These are phyloP conservation scores for Colletotrichum sp. DNA, from an alignment of 2,329 filamentous ascomycete genomes.

Conservation along the genomic window DNA sequence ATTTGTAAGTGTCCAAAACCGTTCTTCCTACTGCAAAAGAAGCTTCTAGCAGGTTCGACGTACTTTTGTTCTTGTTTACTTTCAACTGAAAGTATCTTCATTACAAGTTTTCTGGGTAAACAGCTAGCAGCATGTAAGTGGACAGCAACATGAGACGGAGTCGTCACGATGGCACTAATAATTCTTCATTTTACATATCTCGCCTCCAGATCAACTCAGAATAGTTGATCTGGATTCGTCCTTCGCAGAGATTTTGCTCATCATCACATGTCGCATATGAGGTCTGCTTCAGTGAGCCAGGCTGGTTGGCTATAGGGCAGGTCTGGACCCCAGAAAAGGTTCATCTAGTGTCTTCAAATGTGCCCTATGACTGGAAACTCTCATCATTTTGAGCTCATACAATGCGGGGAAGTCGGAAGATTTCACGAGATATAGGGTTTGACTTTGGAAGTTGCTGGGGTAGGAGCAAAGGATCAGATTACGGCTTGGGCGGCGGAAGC, in stretches of 20 bases:
- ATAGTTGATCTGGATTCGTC: not conserved
- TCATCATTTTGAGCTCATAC: fast-evolving
- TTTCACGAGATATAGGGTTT: not conserved
- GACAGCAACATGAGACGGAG: not conserved
- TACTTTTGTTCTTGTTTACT: not conserved
- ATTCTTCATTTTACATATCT: not conserved
- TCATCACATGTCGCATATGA: not conserved
- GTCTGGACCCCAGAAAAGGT: not conserved
- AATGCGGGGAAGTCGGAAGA: not conserved
- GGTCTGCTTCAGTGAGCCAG: not conserved
- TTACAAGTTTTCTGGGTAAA: not conserved
- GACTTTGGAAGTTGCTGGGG: not conserved
- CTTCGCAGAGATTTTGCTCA: not conserved
- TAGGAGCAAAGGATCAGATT: not conserved
- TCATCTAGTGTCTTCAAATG: not conserved
- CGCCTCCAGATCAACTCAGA: not conserved
- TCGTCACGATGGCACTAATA: not conserved
- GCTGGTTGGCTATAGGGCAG: not conserved
- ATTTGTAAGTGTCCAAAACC: not conserved
- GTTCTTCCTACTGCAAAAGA: not conserved
- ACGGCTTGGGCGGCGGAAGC: not conserved
- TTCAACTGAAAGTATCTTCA: not conserved
- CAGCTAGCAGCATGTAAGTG: not conserved
- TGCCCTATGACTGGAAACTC: not conserved
- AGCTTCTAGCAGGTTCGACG: not conserved